These are phyloP conservation scores for Talaromyces amestolkiae DNA, from an alignment of 2,329 filamentous ascomycete genomes.

Conservation along the genomic window DNA sequence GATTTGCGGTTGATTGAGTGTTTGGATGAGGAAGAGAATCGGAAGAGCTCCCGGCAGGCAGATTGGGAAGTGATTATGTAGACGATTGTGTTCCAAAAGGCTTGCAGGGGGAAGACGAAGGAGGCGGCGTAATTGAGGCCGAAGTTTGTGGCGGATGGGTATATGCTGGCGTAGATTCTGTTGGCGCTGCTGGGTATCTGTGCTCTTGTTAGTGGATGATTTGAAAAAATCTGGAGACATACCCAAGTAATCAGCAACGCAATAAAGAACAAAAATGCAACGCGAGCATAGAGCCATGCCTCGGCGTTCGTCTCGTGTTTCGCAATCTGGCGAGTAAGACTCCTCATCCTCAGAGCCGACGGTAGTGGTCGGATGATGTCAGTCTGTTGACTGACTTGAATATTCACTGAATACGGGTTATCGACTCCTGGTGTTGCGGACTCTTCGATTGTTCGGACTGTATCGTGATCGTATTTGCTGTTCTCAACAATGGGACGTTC, in stretches of 20 bases:
- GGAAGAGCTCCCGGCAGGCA: conserved; percentile 15
- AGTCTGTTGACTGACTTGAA: conserved; percentile 43
- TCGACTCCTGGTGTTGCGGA: not conserved
- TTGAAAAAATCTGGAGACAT: not conserved
- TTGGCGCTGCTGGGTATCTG: conserved; percentile 67
- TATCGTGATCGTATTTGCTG: not conserved
- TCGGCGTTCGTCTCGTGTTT: conserved; percentile 32
- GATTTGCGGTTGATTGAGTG: not conserved
- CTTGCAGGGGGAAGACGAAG: conserved; percentile 71
- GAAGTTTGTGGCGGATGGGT: conserved; percentile 51
- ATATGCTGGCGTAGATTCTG: conserved; percentile 65
- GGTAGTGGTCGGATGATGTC: conserved; percentile 42
- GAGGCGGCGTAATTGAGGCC: conserved; percentile 66
- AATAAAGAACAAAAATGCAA: conserved; percentile 31
- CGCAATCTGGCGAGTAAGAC: conserved; percentile 16
- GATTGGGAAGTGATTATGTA: conserved; percentile 63
- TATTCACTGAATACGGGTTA: conserved; percentile 17
- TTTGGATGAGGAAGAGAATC: not conserved
- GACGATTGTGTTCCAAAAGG: conserved; percentile 75
- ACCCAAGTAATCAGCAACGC: conserved; percentile 38
- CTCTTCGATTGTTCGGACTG: not conserved
- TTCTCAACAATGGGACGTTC: conserved; percentile 20
- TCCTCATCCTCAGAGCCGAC: conserved; percentile 18
- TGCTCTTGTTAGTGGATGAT: not conserved
- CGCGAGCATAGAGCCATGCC: conserved; percentile 30